Evolutionary conservation across 2,329 filamentous ascomycete genomes (phyloP).

Genomic region (Zymoseptoria brevis): DNA sequence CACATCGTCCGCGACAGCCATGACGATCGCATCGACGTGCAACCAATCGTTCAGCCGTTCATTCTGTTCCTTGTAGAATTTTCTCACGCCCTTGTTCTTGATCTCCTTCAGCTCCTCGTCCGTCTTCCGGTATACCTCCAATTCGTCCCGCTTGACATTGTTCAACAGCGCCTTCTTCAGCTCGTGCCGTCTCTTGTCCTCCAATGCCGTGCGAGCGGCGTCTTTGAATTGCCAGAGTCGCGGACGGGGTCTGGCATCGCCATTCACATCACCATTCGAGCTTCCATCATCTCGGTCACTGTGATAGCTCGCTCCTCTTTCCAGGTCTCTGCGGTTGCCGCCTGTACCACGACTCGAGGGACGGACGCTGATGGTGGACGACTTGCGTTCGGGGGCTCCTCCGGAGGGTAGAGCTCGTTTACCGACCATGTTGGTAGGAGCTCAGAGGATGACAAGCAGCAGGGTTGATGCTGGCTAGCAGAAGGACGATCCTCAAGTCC

Average conservation of each 20-base stretch:
- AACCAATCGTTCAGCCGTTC: slow-evolving; percentile 49
- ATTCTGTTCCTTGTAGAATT: slow-evolving; percentile 51
- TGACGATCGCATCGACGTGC: slow-evolving; percentile 51
- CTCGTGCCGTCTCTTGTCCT: slow-evolving; percentile 37
- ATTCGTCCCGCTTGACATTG: slow-evolving; percentile 38
- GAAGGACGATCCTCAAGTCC: neutral
- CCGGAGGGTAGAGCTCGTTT: slow-evolving; percentile 18
- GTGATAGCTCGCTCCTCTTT: slow-evolving; percentile 13
- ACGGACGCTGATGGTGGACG: neutral
- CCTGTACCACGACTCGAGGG: slow-evolving; percentile 5
- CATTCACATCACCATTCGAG: slow-evolving; percentile 16
- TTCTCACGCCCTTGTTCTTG: slow-evolving; percentile 45
- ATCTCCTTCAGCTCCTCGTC: slow-evolving; percentile 48
- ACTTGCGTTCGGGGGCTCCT: slow-evolving; percentile 1
- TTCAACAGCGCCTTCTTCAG: slow-evolving; percentile 44
- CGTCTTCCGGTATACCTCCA: slow-evolving; percentile 45
- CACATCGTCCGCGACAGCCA: slow-evolving; percentile 49
- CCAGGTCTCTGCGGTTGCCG: slow-evolving; percentile 9
- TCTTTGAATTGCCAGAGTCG: slow-evolving; percentile 40
- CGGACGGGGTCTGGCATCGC: slow-evolving; percentile 19
- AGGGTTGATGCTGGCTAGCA: neutral
- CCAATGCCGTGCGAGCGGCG: slow-evolving; percentile 39
- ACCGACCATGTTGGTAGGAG: slow-evolving; percentile 21
- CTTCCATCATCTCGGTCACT: slow-evolving; percentile 5
- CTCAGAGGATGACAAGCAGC: neutral